A percentile compares a stretch with the other conserved stretches of the same genome.
Conservation (phyloP, 1,284 basidiomycete genomes). For the Trichosporon faecale region DNA sequence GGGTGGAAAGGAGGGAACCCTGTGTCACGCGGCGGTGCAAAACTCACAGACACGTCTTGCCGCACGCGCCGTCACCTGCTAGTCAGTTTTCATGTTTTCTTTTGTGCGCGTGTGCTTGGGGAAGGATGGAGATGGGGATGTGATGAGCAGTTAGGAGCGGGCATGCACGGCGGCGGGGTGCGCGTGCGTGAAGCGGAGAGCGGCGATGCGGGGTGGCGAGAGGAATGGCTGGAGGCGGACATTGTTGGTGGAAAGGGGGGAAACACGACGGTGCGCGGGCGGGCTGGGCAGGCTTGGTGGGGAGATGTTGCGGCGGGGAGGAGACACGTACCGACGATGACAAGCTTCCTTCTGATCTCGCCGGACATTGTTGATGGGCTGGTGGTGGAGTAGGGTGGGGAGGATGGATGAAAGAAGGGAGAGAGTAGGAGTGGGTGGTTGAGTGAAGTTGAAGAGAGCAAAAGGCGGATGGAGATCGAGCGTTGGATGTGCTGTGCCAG, state of each 20-base stretch:
- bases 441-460: constrained; percentile 3
- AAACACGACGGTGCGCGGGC: constrained; percentile 5
- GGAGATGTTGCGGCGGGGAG: neutral
- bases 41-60: constrained; percentile 58
- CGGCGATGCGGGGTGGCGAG: constrained; percentile 3
- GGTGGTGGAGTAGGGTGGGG: constrained; percentile 6
- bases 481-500: neutral
- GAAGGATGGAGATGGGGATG: neutral
- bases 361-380: constrained; percentile 39
- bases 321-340: constrained; percentile 51
- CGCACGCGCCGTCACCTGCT: constrained; percentile 56
- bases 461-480: constrained; percentile 1
- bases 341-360: constrained; percentile 53
- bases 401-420: neutral
- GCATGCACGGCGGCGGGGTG: neutral
- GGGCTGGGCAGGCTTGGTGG: neutral
- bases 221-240: neutral
- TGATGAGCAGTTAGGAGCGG: neutral
- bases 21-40: constrained; percentile 17
- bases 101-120: neutral
- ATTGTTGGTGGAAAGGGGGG: neutral
- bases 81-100: constrained; percentile 19
- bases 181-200: neutral
- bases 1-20: constrained; percentile 6
- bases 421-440: constrained; percentile 5